Evolutionary conservation across 1,139 yeast genomes (phyloP), one percentile per base, ranked within the genome.

Genomic region (Zygoascus meyerae): DNA sequence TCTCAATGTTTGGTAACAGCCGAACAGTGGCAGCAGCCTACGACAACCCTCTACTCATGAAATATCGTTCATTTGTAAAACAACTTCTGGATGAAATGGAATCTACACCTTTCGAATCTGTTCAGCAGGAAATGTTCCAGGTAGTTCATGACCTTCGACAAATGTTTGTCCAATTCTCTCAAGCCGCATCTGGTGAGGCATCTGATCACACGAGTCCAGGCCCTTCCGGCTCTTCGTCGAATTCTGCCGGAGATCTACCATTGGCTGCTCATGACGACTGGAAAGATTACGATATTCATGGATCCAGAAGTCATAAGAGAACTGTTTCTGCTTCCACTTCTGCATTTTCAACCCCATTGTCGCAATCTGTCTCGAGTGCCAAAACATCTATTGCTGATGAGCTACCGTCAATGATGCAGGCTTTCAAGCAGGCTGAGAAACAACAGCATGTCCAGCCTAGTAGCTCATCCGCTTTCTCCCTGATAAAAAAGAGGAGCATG

Each of bases 81-180:
- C 63, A 63, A 46, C 55, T 65, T 33, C 52, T 65, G 29, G 45
- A 52, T 1, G 67, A 65, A 42, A 54, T 65, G 49, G 67, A 65
- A 46, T 51, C 59, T 2, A 54, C 68, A 2, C 62, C 66, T 5
- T 55, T 57, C 37, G 65, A 60, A 35, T 56, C 60, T 9, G 64
- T 60, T n/a, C 65, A 63, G 42, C 63, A 61, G 49, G 68, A 65
- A 44, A 56, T 64, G 52, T 62, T 64, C 53, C 67, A 63, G 47
- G 62, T 65, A 6, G 68, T 65, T 15, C 54, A 58, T 10, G 69
- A 65, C 42, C 53, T 65, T 33, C 60, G 61, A 44, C 55, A 57
- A 15, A 65, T 65, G 69, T 65, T 64, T 52, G 41, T 52, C 33
- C 58, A 57, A 46, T 64, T 57, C 48, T 55, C 62, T 21, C 53